Evolutionary conservation across 2,329 filamentous ascomycete species (phyloP).

Genomic region (Pseudogymnoascus sp.): DNA sequence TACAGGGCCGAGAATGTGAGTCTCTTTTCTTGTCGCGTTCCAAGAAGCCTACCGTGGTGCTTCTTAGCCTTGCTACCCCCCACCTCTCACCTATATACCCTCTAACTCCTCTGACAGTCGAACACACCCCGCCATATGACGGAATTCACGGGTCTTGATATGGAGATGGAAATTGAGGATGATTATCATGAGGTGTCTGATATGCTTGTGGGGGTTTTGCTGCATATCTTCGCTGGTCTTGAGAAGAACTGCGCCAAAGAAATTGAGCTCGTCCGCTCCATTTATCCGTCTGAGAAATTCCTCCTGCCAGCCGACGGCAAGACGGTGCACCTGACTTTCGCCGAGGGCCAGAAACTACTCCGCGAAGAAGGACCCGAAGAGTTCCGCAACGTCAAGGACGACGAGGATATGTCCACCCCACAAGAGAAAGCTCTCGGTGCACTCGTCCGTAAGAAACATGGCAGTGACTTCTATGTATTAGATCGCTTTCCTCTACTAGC

Average conservation of each 20-base stretch:
- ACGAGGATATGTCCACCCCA: conserved; percentile 72
- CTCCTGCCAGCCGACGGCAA: conserved; percentile 67
- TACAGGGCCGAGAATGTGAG: conserved; percentile 67
- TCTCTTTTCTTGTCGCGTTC: neutral
- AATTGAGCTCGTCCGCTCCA: conserved; percentile 61
- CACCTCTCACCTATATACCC: too few relatives aligned
- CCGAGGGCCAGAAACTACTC: conserved; percentile 69
- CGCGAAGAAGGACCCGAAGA: conserved; percentile 64
- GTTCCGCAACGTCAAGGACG: conserved; percentile 59
- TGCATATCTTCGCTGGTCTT: conserved; percentile 73
- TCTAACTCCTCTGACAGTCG: too few relatives aligned
- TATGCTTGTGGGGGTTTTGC: conserved; percentile 64
- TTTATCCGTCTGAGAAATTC: conserved; percentile 72
- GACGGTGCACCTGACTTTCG: conserved; percentile 68
- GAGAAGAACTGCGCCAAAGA: conserved; percentile 54
- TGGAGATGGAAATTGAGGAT: conserved; percentile 82
- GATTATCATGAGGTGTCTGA: conserved; percentile 67
- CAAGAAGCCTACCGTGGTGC: neutral
- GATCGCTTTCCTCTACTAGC: too few relatives aligned
- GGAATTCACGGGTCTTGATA: conserved; percentile 81
- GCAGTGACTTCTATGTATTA: too few relatives aligned
- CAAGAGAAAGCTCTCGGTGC: conserved; percentile 85
- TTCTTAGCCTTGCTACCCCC: too few relatives aligned
- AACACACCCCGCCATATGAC: conserved; percentile 74
- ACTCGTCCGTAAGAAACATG: conserved; percentile 66